Base-by-base conservation (phyloP, 805 yeast genomes). In the Metschnikowia kofuensis region DNA sequence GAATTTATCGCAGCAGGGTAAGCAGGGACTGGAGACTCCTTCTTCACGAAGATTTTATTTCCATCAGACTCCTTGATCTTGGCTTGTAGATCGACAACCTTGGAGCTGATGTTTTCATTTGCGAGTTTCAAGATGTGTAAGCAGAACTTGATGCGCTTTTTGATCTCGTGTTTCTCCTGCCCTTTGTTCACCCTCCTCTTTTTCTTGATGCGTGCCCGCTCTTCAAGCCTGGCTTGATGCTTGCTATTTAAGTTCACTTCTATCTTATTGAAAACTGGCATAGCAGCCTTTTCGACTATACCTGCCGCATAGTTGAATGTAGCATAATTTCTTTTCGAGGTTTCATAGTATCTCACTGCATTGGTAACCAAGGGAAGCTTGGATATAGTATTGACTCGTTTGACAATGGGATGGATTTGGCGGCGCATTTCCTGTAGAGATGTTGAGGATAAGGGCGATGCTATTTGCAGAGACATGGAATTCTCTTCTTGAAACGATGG, bases 71-170 rank as follows among this genome's bases (percentile, higher is more conserved):
- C 87, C 49, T 76, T 76, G 2, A 85, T 77, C 38, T 62, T 66
- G 30, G 61, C 61, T 59, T 86, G 90, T 37, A 90, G 70, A 49
- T 75, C 76, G 46, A 74, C 75, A 15, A 90, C 86, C 55, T 89
- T 82, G 42, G 78, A 72, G 41, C 85, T 83, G 31, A 90, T 74
- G 58, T 85, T 89, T 48, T 80, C 82, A 60, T 89, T 90, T 3
- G 97, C 97, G 43, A 89, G 72, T 60, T 85, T 85, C 48, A 90
- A 71, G 45, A 91, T 74, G 56, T 89, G 91, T 41, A 91, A 74
- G 58, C 96, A 82, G 60, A 92, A 86, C 35, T 87, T 83, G 41
- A 90, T 63, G 54, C 91, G 77, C 55, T 84, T 84, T 51, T 88
- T 80, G 27, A 91, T 85, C 59, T 89, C 96, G 48, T 49, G 61